phyloP scores from a whole-genome alignment of 2,329 filamentous ascomycete species.

The Colletotrichum lini region DNA sequence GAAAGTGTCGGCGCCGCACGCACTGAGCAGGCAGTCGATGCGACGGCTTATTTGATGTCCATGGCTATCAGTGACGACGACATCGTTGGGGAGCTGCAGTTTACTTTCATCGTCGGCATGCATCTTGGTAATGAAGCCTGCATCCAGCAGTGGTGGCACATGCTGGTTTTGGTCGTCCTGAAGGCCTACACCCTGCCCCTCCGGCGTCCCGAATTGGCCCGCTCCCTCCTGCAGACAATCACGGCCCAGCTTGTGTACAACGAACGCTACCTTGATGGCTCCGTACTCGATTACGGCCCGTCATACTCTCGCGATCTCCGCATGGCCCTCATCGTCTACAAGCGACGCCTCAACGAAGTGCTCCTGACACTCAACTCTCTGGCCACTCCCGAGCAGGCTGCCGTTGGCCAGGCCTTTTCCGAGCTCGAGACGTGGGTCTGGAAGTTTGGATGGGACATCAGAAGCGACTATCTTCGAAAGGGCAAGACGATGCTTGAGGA shows the following conservation, averaged over 20 bases:
- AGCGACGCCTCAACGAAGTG: conserved; percentile 65
- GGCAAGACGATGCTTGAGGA: conserved; percentile 68
- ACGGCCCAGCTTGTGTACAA: conserved; percentile 70
- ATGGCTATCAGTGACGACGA: conserved; percentile 54
- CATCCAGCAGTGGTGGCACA: conserved; percentile 74
- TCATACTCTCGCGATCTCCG: conserved; percentile 56
- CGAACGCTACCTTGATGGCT: conserved; percentile 62
- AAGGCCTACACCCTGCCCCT: conserved; percentile 63
- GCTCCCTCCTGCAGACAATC: conserved; percentile 64
- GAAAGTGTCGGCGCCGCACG: conserved; percentile 54
- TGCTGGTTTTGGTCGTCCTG: conserved; percentile 66
- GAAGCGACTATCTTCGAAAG: conserved; percentile 62
- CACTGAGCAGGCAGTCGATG: conserved; percentile 62
- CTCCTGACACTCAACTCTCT: conserved; percentile 54
- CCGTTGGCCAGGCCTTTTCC: conserved; percentile 64
- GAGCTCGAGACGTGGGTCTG: conserved; percentile 64
- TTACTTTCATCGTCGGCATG: conserved; percentile 71
- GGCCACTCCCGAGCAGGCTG: conserved; percentile 57
- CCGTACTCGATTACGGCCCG: conserved; percentile 56
- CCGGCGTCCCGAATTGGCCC: conserved; percentile 60
- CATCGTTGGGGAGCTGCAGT: conserved; percentile 72
- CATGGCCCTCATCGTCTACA: conserved; percentile 67
- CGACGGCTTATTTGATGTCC: conserved; percentile 62
- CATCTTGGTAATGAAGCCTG: conserved; percentile 72
- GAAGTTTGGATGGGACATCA: conserved; percentile 69